Evolutionary conservation across 306 rosid species (phyloP).

Genomic region (Quillaja saponaria): DNA sequence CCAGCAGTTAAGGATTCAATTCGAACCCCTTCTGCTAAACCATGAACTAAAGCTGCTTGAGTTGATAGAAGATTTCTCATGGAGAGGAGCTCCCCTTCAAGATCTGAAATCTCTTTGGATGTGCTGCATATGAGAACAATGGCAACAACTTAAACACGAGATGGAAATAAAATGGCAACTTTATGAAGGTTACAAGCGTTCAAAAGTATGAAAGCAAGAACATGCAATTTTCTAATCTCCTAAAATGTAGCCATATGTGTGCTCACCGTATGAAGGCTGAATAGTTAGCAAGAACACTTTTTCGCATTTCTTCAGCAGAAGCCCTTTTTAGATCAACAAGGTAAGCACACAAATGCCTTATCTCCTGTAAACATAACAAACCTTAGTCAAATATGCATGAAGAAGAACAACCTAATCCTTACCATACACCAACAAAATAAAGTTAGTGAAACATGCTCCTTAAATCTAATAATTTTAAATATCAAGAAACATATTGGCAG

Average conservation of each 20-base stretch:
- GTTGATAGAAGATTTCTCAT: constrained; percentile 83
- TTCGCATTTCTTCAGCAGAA: constrained; percentile 99
- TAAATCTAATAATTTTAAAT: background rate
- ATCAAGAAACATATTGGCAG: background rate
- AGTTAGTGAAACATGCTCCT: background rate
- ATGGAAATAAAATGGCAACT: too few relatives aligned
- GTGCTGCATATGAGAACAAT: constrained; percentile 50
- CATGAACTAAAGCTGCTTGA: constrained; percentile 78
- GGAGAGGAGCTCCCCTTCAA: constrained; percentile 83
- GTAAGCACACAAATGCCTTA: constrained; percentile 58
- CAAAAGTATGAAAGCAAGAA: background rate
- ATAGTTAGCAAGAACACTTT: constrained; percentile 84
- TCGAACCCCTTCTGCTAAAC: constrained; percentile 68
- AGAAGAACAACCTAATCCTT: background rate
- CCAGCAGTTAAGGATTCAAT: constrained; percentile 47
- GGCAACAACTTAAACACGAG: background rate
- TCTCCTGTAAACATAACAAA: constrained; percentile 53
- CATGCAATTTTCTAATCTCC: background rate
- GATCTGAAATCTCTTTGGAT: constrained; percentile 84
- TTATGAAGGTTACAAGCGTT: constrained; percentile 2
- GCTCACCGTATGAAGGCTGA: constrained; percentile 86
- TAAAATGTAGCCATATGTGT: background rate
- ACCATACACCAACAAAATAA: background rate
- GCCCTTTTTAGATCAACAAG: constrained; percentile 83
- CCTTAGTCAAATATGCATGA: constrained; percentile 9